Evolutionary conservation across 2,329 filamentous ascomycete genomes (phyloP).

Genomic region (Monilinia polystroma): DNA sequence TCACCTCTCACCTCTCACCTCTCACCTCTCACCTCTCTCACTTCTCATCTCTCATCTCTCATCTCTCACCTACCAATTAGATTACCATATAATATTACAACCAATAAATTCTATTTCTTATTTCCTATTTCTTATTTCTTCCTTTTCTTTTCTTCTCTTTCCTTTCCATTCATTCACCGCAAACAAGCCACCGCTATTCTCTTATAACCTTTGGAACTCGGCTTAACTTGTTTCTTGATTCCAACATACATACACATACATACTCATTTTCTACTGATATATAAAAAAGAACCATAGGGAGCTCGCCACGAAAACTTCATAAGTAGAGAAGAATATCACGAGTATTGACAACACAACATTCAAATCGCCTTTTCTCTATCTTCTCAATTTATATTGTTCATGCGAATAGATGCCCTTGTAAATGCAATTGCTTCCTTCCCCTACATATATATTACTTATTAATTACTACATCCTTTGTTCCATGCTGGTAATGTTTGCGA

Average conservation of each 20-base stretch:
- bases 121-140: not conserved
- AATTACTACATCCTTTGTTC: not conserved
- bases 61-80: too few species aligned
- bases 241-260: too few species aligned
- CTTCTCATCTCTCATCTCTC: too few species aligned
- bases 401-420: conserved; percentile 15
- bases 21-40: too few species aligned
- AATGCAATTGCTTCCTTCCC: conserved; percentile 6
- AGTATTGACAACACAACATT: conserved; percentile 6
- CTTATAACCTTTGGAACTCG: too few species aligned
- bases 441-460: too few species aligned
- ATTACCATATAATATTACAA: too few species aligned
- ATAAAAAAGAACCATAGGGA: conserved; percentile 18
- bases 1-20: too few species aligned
- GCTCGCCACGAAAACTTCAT: conserved; percentile 19
- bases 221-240: too few species aligned
- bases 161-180: too few species aligned
- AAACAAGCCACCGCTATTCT: not conserved
- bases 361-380: not conserved
- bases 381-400: not conserved
- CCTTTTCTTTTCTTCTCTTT: too few species aligned
- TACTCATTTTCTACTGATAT: not conserved
- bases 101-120: not conserved
- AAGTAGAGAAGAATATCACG: not conserved
- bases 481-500: conserved; percentile 9